Evolutionary conservation across 192 early-diverging fungal genomes (phyloP), one percentile per base, ranked within the genome.

Genomic region (Coemansia sp.): DNA sequence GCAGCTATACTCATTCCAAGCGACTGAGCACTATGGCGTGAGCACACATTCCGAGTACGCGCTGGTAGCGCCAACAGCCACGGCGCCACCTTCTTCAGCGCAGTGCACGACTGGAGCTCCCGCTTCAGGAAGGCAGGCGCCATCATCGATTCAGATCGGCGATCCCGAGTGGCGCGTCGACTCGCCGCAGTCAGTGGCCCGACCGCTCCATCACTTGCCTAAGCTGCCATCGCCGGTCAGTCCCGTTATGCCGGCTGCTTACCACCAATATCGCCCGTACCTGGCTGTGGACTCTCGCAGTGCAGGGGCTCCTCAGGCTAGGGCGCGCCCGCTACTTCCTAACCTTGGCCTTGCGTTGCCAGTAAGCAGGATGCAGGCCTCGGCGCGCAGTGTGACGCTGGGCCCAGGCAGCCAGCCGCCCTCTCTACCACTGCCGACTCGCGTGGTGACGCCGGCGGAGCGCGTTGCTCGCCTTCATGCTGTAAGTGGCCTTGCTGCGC

Each of bases 141-240:
- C 77, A 10, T 52, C 69, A 9, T 62, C 73, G 11, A 82, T 82
- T 58, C 79, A 82, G 64, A 82, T 82, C 42, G 79, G 79, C 31
- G 79, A 82, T 35, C 79, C 79, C 39, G 79, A 82, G 37, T 82
- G 79, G 79, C 69, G 79, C 43, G 66, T 82, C 21, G 79, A 76
- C 53, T 82, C 79, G 50, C 73, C 73, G 28, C 73, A 70, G 62
- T 65, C 61, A 18, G 20, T 61, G 12, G 50, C 48, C 18, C 10
- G 52, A 18, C 62, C 62, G 8, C 56, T 57, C 53, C 61, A 62
- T 53, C 61, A 43, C 2, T 4, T 56, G 21, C 23, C 31, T 12
- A 73, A 73, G 39, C 66, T 75, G 58, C 78, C 77, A 18, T 71
- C 68, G 33, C 72, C 77, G 14, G 53, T 62, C 62, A 74, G 77